A percentile compares a stretch with the other conserved stretches of the same genome.
These are phyloP conservation scores for Salix koriyanagi DNA, from an alignment of 345 rosid genomes.

Conservation along the genomic window DNA sequence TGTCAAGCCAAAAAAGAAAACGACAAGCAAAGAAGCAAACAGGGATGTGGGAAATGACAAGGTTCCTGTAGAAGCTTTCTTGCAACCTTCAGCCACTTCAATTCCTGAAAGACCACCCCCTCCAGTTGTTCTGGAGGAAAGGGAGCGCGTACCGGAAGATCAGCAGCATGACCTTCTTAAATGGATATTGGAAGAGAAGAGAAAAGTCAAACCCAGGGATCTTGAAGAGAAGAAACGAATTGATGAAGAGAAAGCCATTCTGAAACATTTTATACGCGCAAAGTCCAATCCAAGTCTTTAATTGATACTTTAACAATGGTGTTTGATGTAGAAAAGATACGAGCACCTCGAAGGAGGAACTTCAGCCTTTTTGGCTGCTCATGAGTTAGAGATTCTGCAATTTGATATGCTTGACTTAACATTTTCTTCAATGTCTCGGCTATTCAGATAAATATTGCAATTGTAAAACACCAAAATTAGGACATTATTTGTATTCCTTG, in stretches of 20 bases:
- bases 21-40: conserved; percentile 25
- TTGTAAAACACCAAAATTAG: neutral
- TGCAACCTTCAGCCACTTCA: conserved; percentile 13
- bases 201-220: conserved; percentile 52
- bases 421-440: neutral
- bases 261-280: conserved; percentile 57
- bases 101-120: conserved; percentile 19
- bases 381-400: conserved; percentile 1
- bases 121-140: conserved; percentile 26
- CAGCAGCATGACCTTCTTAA: conserved; percentile 66
- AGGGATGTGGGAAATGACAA: conserved; percentile 25
- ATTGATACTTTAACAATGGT: conserved; percentile 22
- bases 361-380: neutral
- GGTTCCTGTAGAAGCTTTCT: conserved; percentile 24
- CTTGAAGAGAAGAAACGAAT: conserved; percentile 44
- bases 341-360: neutral
- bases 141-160: conserved; percentile 58
- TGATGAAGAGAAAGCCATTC: conserved; percentile 64
- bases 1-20: conserved; percentile 46
- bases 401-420: neutral
- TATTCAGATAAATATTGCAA: neutral
- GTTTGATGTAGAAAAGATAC: conserved; percentile 11
- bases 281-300: conserved; percentile 50
- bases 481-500: neutral
- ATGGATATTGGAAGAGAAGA: conserved; percentile 76